Evolutionary conservation across 2,329 filamentous ascomycete species (phyloP).

Genomic region (Aspergillus cejpii): DNA sequence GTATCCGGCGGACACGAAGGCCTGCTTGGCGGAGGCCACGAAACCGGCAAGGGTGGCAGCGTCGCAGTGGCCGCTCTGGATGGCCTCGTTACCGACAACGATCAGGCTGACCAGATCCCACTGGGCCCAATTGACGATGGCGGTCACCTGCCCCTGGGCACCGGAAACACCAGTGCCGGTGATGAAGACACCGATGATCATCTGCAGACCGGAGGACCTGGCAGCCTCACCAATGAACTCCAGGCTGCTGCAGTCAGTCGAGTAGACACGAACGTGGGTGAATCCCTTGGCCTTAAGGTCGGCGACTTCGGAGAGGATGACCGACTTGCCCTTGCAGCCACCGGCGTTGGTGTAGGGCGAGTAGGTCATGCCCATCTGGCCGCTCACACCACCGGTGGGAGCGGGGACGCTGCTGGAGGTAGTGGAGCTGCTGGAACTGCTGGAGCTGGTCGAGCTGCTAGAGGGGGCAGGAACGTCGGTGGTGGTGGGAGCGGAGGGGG

Average conservation of each 20-base stretch:
- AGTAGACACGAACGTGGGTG: constrained; percentile 72
- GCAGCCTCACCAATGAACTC: constrained; percentile 65
- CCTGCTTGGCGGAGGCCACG: constrained; percentile 59
- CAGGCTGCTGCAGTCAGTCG: constrained; percentile 80
- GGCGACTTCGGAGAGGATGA: constrained; percentile 56
- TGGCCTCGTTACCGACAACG: constrained; percentile 84
- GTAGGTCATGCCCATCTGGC: constrained; percentile 70
- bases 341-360: constrained; percentile 59
- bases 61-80: constrained; percentile 66
- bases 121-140: constrained; percentile 64
- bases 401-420: constrained; percentile 11
- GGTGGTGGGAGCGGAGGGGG: constrained; percentile 16
- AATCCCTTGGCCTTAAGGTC: constrained; percentile 61
- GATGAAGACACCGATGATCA: constrained; percentile 87
- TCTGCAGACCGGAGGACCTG: constrained; percentile 59
- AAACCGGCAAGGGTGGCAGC: constrained; percentile 61
- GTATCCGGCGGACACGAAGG: constrained; percentile 62
- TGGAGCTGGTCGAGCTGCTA: constrained; percentile 23
- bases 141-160: constrained; percentile 65
- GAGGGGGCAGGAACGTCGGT: constrained; percentile 20
- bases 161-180: constrained; percentile 54
- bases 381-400: constrained; percentile 25
- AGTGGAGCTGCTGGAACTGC: constrained; percentile 20
- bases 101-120: constrained; percentile 73
- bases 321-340: constrained; percentile 57